These are phyloP conservation scores for Sequoia sempervirens DNA, from an alignment of 75 land plant species.

Conservation along the genomic window DNA sequence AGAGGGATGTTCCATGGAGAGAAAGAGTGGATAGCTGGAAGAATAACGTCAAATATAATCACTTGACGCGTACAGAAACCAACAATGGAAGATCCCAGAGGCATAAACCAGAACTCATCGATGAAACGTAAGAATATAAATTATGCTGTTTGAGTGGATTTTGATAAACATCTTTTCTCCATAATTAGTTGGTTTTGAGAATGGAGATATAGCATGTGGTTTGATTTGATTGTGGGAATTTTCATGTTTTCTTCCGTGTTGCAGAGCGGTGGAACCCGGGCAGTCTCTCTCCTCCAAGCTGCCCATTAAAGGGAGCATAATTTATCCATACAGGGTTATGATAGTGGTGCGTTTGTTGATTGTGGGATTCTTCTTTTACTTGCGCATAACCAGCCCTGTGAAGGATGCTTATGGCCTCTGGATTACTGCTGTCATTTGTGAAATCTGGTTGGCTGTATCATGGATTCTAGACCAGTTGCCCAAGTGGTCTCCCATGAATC, in stretches of 20 bases:
- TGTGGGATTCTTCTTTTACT: background rate
- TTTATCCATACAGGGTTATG: background rate
- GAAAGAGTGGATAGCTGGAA: constrained; percentile 95
- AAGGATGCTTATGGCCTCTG: constrained; percentile 77
- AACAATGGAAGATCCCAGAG: background rate
- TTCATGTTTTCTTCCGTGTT: background rate
- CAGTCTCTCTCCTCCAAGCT: constrained; percentile 11
- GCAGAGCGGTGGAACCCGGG: constrained; percentile 27
- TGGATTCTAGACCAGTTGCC: constrained; percentile 99
- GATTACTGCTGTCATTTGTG: constrained; percentile 91
- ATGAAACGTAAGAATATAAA: background rate
- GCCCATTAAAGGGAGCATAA: background rate
- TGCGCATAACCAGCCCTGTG: constrained; percentile 76
- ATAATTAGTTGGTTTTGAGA: no score
- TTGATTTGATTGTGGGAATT: background rate
- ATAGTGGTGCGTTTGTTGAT: background rate
- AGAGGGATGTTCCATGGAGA: constrained; percentile 71
- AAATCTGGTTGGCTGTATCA: constrained; percentile 92
- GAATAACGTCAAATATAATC: constrained; percentile 41
- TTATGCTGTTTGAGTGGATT: no score
- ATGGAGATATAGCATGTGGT: no score
- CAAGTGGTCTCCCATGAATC: constrained; percentile 80
- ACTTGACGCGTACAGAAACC: constrained; percentile 16
- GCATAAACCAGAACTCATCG: background rate
- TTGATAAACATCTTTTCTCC: no score